Base-by-base conservation (phyloP, 2,329 filamentous ascomycete species). In the Eutypella sp. region DNA sequence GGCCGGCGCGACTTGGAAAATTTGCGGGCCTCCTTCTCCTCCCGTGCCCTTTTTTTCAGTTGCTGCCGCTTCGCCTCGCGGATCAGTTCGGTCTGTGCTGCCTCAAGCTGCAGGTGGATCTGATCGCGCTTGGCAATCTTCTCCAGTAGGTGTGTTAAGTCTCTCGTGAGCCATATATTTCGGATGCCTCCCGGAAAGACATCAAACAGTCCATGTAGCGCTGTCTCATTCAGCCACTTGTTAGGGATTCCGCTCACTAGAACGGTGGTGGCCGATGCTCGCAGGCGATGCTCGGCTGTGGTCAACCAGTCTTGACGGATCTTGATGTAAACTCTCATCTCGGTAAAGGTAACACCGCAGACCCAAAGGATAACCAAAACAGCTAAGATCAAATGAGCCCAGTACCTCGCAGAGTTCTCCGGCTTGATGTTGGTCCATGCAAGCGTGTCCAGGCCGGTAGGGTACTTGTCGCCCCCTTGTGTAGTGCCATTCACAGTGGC, bases 131-230 rank as follows among this genome's bases (percentile, higher is more conserved):
- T 71, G 41, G 87, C 79, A 39, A 97, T 86, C 63, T 97, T 97
- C 50, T 91, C 85, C 40, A 88, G 78, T 10, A 99, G 76, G 8
- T 84, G 78, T 37, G 91, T 88, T 54, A 89, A 85, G 61, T 99
- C 88, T 50, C 92, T 81, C 48, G 96, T 99, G 57, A 99, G 84
- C 91, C 92, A 99, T 40, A 99, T 87, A 56, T 97, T 97, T 48
- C 89, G 82, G 60, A 99, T 85, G 24, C 93, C 93, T 18, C 93
- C 93, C 0, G 93, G 93, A 57, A 96, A 97, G 1, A 97, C 91
- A 63, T 99, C 93, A 59, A 95, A 99, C 0, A 99, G 74, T 0
- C 85, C 86, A 47, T 82, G 78, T 4, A 99, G 75, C 1, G 89
- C 88, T 38, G 95, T 84, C 41, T 89, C 79, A 2, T 80, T 89